Base-by-base conservation (phyloP, 2,329 filamentous ascomycete species). In the Immersiporthe knoxdaviesiana region DNA sequence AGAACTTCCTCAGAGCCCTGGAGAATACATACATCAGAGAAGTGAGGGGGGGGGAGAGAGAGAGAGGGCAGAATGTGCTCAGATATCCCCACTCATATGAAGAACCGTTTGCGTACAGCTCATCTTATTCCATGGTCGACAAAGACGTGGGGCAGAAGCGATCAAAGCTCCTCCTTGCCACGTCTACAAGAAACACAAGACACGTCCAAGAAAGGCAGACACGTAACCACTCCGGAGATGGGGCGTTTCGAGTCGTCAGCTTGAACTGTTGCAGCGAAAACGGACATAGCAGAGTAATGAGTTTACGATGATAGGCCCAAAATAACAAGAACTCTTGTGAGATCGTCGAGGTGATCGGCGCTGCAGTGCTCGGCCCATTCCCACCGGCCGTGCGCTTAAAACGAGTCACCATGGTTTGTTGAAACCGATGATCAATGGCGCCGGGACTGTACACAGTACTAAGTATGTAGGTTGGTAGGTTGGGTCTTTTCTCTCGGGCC, bases 151-250 rank as follows among this genome's bases (percentile, higher is more conserved):
- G 30, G 2, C 30, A 59, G 56, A 37, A 37, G 32, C 30, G 56
- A 37, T 37, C 56, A 59, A 59, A 59, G 56, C 56, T 59, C 32
- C 56, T 59, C 32, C 35, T 8, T 35, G 27, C 18, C 56, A n/a
- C 56, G 30, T 37, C 16, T 35, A 21, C 30, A n/a, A 59, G 56
- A 59, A 59, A 59, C 56, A 1, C 30, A 37, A 21, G 56, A 37
- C 56, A 32, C 32, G 56, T 59, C n/a, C 30, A 59, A 37, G 21
- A 24, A 0, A 11, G 8, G 27, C 56, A 16, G 30, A 37, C 18
- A 37, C 27, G 18, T 1, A 18, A 1, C n/a, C n/a, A n/a, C 27
- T 59, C 56, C 18, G 21, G 30, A 59, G 12, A 21, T 11, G 32
- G 56, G 54, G 30, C 24, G 54, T 21, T 58, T 35, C 16, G 54